A percentile compares a stretch with the other conserved stretches of the same genome.
These are phyloP conservation scores for Trichoderma sp. DNA, from an alignment of 2,329 filamentous ascomycete genomes.

Conservation along the genomic window DNA sequence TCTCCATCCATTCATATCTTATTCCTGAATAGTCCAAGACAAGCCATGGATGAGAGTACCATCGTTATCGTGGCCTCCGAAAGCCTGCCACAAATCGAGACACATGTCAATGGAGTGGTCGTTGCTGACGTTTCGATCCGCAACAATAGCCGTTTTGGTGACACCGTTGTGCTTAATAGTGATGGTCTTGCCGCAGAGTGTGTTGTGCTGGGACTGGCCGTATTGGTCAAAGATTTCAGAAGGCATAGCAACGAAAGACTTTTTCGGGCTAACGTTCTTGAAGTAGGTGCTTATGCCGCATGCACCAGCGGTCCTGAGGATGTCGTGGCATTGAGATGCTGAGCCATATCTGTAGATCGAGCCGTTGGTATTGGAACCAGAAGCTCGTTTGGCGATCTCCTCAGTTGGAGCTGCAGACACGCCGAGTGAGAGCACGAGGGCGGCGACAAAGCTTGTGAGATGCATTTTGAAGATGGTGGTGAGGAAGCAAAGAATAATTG, in stretches of 20 bases:
- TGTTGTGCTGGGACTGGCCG: slow-evolving; percentile 26
- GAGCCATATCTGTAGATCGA: slow-evolving; percentile 29
- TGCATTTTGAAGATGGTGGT: slow-evolving; percentile 12
- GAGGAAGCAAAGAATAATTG: no score
- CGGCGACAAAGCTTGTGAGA: slow-evolving; percentile 3
- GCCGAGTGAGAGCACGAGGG: slow-evolving; percentile 7
- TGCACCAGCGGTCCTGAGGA: slow-evolving; percentile 26
- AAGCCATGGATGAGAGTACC: slow-evolving; percentile 25
- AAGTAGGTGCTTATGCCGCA: slow-evolving; percentile 30
- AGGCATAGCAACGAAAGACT: slow-evolving; percentile 27
- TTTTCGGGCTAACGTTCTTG: slow-evolving; percentile 2
- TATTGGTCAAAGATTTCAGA: slow-evolving; percentile 10
- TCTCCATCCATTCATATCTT: no score
- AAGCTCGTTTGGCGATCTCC: not conserved
- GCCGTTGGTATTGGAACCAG: slow-evolving; percentile 17
- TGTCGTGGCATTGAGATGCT: not conserved
- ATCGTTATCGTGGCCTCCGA: slow-evolving; percentile 26
- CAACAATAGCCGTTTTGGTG: slow-evolving; percentile 23
- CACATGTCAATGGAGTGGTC: slow-evolving; percentile 30
- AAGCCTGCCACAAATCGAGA: slow-evolving; percentile 27
- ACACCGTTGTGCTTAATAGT: slow-evolving; percentile 30
- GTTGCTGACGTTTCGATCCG: slow-evolving; percentile 26
- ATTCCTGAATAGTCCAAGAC: slow-evolving; percentile 18
- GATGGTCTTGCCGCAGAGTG: slow-evolving; percentile 29
- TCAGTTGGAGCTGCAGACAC: slow-evolving; percentile 20